Percentiles rank a stretch among this genome's conserved stretches.
Conservation (phyloP, 2,329 filamentous ascomycete genomes). For the Hypocrella siamensis region DNA sequence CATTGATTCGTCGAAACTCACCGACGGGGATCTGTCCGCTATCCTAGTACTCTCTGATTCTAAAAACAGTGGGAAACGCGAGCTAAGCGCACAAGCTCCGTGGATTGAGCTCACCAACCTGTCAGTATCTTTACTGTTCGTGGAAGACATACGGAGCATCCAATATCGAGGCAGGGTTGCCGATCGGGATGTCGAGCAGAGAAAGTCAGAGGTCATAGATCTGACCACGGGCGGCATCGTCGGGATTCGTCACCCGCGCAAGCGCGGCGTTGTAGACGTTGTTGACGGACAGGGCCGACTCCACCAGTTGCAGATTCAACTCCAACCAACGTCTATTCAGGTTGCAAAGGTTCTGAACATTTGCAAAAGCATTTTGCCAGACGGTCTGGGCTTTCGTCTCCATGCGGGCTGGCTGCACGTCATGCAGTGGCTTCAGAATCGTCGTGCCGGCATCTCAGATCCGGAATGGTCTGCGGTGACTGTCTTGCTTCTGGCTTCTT, state of each 20-base stretch:
- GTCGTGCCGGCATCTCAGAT: constrained; percentile 30
- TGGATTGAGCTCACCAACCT: constrained; percentile 59
- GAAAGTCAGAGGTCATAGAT: constrained; percentile 28
- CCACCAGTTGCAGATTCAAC: constrained; percentile 52
- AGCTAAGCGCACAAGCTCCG: constrained; percentile 58
- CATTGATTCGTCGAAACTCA: constrained; percentile 56
- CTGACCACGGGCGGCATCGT: constrained; percentile 30
- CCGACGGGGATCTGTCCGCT: constrained; percentile 50
- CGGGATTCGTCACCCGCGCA: constrained; percentile 41
- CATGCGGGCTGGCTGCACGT: constrained; percentile 60
- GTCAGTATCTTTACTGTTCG: constrained; percentile 42
- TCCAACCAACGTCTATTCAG: constrained; percentile 48
- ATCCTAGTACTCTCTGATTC: constrained; percentile 56
- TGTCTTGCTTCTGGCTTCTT: constrained; percentile 48
- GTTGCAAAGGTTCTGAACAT: constrained; percentile 44
- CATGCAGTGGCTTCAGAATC: constrained; percentile 48
- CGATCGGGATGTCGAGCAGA: constrained; percentile 33
- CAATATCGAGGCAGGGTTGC: constrained; percentile 36
- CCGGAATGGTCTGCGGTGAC: constrained; percentile 56
- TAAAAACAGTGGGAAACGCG: constrained; percentile 43
- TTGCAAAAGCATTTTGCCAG: constrained; percentile 48
- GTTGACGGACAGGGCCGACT: constrained; percentile 43
- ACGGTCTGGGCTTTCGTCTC: constrained; percentile 42
- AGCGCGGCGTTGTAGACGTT: constrained; percentile 48
- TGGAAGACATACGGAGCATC: constrained; percentile 44